Conservation (phyloP, 1,139 yeast species). For the Candida buenavistaensis region DNA sequence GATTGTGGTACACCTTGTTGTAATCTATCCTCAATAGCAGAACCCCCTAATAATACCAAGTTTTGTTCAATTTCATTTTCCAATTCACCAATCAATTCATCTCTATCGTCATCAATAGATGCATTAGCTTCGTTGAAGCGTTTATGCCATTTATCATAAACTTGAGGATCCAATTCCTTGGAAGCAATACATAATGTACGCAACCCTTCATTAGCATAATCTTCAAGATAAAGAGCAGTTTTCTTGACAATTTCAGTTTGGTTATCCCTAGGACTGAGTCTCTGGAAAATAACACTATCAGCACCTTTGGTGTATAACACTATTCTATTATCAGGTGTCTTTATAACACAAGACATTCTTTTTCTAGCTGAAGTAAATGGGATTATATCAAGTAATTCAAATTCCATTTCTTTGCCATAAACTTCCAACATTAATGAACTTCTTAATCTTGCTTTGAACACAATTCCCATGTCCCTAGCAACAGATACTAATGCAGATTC, state of each 20-base stretch:
- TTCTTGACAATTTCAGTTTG: conserved; percentile 39
- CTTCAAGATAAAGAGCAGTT: conserved; percentile 80
- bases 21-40: conserved; percentile 94
- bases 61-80: conserved; percentile 80
- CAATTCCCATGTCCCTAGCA: conserved; percentile 90
- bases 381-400: conserved; percentile 71
- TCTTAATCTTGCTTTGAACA: conserved; percentile 74
- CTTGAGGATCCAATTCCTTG: conserved; percentile 61
- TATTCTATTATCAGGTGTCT: conserved; percentile 48
- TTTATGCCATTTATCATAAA: conserved; percentile 66
- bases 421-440: conserved; percentile 67
- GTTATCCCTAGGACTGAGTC: conserved; percentile 49
- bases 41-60: conserved; percentile 81
- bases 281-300: conserved; percentile 82
- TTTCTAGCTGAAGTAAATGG: conserved; percentile 92
- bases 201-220: conserved; percentile 94
- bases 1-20: conserved; percentile 97
- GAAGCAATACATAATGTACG: conserved; percentile 93
- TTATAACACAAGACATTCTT: conserved; percentile 60
- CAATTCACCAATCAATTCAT: conserved; percentile 71
- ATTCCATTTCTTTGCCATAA: conserved; percentile 73
- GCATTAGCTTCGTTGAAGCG: conserved; percentile 73
- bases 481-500: conserved; percentile 94
- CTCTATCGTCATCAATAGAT: conserved; percentile 73
- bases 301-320: conserved; percentile 78